Evolutionary conservation across 176 grass and related monocot genomes (phyloP).

Genomic region (Avena insularis): DNA sequence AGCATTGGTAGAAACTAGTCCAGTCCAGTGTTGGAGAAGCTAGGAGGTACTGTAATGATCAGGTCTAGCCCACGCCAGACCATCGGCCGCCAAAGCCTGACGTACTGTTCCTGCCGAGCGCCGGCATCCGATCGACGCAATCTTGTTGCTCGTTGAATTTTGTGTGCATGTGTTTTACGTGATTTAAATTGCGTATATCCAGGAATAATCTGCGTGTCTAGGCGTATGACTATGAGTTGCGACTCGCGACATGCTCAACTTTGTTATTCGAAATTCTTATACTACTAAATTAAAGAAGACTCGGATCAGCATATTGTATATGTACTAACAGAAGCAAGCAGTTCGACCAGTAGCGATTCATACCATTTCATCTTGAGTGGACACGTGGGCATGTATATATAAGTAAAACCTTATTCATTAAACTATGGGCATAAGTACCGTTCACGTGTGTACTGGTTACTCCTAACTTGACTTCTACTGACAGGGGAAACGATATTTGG

Average conservation of each 20-base stretch:
- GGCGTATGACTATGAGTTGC: background rate
- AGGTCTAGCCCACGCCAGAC: constrained; percentile 66
- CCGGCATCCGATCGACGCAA: constrained; percentile 5
- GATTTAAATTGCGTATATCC: background rate
- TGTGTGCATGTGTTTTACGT: background rate
- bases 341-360: too few relatives aligned
- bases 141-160: constrained; percentile 25
- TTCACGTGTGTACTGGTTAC: constrained; percentile 18
- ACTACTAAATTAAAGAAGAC: too few relatives aligned
- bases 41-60: constrained; percentile 49
- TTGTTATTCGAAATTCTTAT: too few relatives aligned
- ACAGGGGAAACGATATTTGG: constrained; percentile 29
- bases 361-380: too few relatives aligned
- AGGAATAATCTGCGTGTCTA: background rate
- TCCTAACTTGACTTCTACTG: constrained; percentile 10
- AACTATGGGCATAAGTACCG: constrained; percentile 19
- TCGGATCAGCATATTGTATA: too few relatives aligned
- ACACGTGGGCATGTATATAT: too few relatives aligned
- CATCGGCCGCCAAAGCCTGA: constrained; percentile 45
- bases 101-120: constrained; percentile 26
- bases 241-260: too few relatives aligned
- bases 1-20: constrained; percentile 20
- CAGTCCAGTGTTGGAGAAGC: constrained; percentile 32
- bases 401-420: too few relatives aligned
- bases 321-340: too few relatives aligned